phyloP scores from a whole-genome alignment of 1,284 basidiomycete species.

The Baeospora myosura region DNA sequence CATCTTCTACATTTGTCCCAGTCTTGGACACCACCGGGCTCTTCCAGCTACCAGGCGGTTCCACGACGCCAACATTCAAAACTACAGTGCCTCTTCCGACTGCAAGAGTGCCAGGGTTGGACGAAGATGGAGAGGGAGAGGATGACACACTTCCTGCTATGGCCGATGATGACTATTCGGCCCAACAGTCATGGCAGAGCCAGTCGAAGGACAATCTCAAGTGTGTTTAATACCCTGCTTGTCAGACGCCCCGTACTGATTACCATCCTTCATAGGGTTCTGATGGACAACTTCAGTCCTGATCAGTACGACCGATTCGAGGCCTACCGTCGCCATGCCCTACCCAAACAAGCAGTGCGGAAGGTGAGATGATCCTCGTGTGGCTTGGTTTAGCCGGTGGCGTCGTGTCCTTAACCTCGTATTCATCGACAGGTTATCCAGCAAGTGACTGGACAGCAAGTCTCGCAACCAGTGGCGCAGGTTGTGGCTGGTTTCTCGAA shows the following conservation, averaged over 20 bases:
- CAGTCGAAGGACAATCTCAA: conserved; percentile 80
- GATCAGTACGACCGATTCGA: conserved; percentile 86
- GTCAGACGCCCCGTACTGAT: conserved; percentile 3
- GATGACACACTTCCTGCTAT: conserved; percentile 72
- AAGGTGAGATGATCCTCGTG: conserved; percentile 43
- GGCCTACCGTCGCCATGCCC: conserved; percentile 75
- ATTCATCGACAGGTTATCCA: conserved; percentile 64
- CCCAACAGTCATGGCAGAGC: conserved; percentile 71
- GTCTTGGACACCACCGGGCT: background rate
- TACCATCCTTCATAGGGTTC: conserved; percentile 42
- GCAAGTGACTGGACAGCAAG: conserved; percentile 74
- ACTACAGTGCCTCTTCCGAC: background rate
- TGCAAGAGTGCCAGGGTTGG: conserved; percentile 12
- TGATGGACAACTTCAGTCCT: conserved; percentile 81
- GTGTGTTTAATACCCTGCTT: conserved; percentile 29
- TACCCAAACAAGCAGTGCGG: conserved; percentile 77
- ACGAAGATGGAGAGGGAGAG: conserved; percentile 57
- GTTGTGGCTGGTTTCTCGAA: conserved; percentile 85
- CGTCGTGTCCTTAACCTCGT: background rate
- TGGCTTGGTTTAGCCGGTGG: background rate
- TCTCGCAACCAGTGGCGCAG: conserved; percentile 80
- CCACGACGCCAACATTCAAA: background rate
- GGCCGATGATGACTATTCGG: conserved; percentile 80
- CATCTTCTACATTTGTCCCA: conserved; percentile 4
- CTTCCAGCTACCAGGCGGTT: background rate